phyloP scores from a whole-genome alignment of 768 basidiomycete species.

The Rhizopogon roseolus region DNA sequence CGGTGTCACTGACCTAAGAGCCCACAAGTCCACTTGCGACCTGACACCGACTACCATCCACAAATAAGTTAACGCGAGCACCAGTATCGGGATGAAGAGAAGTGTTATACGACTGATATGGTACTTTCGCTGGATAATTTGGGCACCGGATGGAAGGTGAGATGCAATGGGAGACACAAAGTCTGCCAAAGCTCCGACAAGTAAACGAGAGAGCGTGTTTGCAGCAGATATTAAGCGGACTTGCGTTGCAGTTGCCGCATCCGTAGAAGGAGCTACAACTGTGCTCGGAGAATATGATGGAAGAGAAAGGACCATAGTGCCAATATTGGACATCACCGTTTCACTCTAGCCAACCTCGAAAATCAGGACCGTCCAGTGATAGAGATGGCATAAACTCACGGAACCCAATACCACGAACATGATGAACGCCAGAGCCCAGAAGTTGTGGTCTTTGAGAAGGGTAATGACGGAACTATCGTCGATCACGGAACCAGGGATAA shows the following conservation, averaged over 20 bases:
- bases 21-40: constrained; percentile 56
- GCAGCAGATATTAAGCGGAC: constrained; percentile 65
- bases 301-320: constrained; percentile 67
- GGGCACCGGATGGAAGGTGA: constrained; percentile 24
- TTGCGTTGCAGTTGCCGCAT: constrained; percentile 50
- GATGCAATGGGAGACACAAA: constrained; percentile 59
- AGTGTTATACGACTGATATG: constrained; percentile 60
- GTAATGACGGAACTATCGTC: constrained; percentile 28
- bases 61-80: constrained; percentile 47
- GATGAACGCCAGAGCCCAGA: constrained; percentile 59
- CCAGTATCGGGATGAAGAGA: constrained; percentile 40
- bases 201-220: constrained; percentile 67
- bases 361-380: background rate
- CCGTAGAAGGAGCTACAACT: constrained; percentile 18
- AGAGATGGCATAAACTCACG: constrained; percentile 37
- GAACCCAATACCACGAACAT: constrained; percentile 57
- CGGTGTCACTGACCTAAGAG: constrained; percentile 48
- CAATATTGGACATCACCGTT: constrained; percentile 83
- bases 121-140: constrained; percentile 41
- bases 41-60: constrained; percentile 50
- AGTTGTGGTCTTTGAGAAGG: constrained; percentile 50
- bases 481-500: constrained; percentile 15
- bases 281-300: constrained; percentile 25
- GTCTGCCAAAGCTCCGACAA: constrained; percentile 69
- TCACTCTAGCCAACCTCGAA: constrained; percentile 44